Evolutionary conservation across 2,329 filamentous ascomycete genomes (phyloP).

Genomic region (Fusarium proliferatum): DNA sequence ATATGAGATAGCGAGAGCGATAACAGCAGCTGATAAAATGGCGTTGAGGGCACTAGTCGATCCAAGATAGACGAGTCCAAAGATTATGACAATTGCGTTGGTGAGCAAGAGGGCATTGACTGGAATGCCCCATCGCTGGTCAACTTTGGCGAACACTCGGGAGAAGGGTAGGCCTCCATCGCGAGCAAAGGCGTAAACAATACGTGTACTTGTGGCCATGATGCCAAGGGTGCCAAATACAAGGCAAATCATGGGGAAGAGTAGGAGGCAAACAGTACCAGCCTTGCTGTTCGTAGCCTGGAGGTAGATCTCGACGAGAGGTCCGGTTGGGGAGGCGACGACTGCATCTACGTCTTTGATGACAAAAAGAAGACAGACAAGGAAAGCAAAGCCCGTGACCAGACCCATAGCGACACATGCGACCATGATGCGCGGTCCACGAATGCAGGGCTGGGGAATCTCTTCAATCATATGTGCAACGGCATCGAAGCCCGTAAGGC

Average conservation of each 20-base stretch:
- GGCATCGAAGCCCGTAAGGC: rapidly evolving
- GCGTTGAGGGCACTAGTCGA: not conserved
- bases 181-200: not conserved
- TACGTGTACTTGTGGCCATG: not conserved
- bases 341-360: rapidly evolving
- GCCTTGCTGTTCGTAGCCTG: not conserved
- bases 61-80: not conserved
- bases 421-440: not conserved
- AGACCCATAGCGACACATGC: not conserved
- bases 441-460: not conserved
- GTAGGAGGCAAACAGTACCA: not conserved
- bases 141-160: not conserved
- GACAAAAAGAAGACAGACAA: rapidly evolving
- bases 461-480: not conserved
- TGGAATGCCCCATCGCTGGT: not conserved
- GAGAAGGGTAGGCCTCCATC: not conserved
- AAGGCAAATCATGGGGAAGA: not conserved
- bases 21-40: not conserved
- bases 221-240: not conserved
- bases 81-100: not conserved
- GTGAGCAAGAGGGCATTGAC: not conserved
- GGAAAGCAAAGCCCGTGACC: rapidly evolving
- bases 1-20: not conserved
- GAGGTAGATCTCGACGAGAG: not conserved
- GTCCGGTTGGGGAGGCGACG: not conserved